Conservation (phyloP, 306 rosid genomes). For the Abrus precatorius region DNA sequence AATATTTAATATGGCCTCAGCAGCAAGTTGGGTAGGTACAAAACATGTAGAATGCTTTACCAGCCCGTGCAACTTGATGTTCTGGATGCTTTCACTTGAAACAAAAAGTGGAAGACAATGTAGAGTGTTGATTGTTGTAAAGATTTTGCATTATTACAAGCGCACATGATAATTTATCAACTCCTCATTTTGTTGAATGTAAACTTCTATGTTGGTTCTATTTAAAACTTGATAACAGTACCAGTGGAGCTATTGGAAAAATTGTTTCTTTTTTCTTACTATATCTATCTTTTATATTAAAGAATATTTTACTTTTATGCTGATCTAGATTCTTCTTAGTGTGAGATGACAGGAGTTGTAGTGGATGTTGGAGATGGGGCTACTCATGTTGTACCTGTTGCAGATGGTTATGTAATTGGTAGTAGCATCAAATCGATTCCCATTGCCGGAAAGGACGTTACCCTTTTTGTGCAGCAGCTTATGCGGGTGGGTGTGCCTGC, state of each 20-base stretch:
- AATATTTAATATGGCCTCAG: neutral
- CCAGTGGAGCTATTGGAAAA: conserved; percentile 8
- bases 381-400: conserved; percentile 95
- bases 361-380: conserved; percentile 99
- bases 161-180: neutral
- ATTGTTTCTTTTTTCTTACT: conserved; percentile 12
- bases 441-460: conserved; percentile 90
- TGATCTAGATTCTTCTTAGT: conserved; percentile 74
- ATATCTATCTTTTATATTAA: neutral
- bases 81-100: conserved; percentile 34
- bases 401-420: conserved; percentile 99
- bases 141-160: conserved; percentile 11
- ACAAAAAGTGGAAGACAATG: neutral
- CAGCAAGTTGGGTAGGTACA: conserved; percentile 22
- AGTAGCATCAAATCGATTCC: conserved; percentile 97
- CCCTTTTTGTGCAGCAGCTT: conserved; percentile 96
- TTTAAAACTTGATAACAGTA: conserved; percentile 1
- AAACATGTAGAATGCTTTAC: conserved; percentile 1
- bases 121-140: conserved; percentile 12
- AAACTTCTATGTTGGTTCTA: conserved; percentile 33
- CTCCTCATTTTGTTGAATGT: conserved; percentile 13
- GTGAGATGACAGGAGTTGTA: conserved; percentile 99
- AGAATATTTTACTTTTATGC: conserved; percentile 44
- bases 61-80: conserved; percentile 22
- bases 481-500: conserved; percentile 76